Conservation (phyloP, 306 rosid species). For the Dalbergia oliveri region DNA sequence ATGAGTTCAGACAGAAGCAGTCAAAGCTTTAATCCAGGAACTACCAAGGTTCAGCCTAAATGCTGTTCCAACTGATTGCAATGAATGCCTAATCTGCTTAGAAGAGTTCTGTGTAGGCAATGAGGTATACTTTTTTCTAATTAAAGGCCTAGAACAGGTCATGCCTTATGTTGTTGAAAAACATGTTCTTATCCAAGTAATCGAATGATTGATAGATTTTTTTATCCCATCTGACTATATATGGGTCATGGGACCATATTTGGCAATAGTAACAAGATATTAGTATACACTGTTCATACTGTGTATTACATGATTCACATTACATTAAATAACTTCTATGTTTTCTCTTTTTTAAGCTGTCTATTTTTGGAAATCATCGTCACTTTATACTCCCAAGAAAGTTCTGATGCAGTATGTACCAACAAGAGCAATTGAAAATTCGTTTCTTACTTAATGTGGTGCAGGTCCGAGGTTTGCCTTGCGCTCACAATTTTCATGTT, state of each 20-base stretch:
- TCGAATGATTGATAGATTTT: constrained; percentile 24
- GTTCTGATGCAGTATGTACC: constrained; percentile 20
- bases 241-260: constrained; percentile 19
- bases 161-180: constrained; percentile 15
- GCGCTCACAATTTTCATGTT: constrained; percentile 91
- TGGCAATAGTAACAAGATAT: background rate
- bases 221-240: constrained; percentile 15
- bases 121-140: constrained; percentile 60
- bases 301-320: background rate
- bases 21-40: constrained; percentile 89
- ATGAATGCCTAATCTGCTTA: constrained; percentile 86
- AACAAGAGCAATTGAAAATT: background rate
- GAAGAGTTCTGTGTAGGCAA: constrained; percentile 87
- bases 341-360: constrained; percentile 14
- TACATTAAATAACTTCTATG: constrained; percentile 8
- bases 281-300: background rate
- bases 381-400: background rate
- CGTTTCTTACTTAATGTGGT: constrained; percentile 44
- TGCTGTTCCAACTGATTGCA: constrained; percentile 88
- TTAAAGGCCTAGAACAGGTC: background rate
- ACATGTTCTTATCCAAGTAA: constrained; percentile 7
- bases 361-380: background rate
- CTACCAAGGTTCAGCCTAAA: constrained; percentile 81
- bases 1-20: constrained; percentile 78
- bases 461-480: constrained; percentile 95